Evolutionary conservation across 441 rosid genomes (phyloP).

Genomic region (Oxalis stricta): DNA sequence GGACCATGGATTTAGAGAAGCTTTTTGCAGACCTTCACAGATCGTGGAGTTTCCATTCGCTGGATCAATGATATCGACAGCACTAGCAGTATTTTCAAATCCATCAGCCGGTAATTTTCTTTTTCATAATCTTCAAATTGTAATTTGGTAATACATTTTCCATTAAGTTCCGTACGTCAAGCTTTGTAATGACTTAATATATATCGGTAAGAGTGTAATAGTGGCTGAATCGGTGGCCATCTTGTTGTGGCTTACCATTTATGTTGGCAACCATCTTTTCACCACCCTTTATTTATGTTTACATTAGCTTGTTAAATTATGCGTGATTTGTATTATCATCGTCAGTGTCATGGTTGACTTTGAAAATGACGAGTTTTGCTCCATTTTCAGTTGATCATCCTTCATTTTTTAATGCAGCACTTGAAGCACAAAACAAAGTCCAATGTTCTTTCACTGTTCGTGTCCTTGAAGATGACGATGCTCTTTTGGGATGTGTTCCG

Average conservation of each 20-base stretch:
- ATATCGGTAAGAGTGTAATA: too few species aligned
- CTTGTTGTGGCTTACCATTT: too few species aligned
- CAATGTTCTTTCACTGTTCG: slow-evolving; percentile 29
- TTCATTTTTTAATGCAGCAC: slow-evolving; percentile 27
- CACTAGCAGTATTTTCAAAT: slow-evolving; percentile 77
- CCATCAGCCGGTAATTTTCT: slow-evolving; percentile 50
- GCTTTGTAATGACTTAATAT: not conserved
- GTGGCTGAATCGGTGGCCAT: too few species aligned
- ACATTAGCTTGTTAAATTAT: too few species aligned
- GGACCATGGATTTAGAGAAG: slow-evolving; percentile 69
- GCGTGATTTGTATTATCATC: not conserved
- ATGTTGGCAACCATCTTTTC: too few species aligned
- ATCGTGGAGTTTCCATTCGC: slow-evolving; percentile 48
- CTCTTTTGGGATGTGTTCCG: slow-evolving; percentile 23
- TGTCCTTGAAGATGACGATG: slow-evolving; percentile 39
- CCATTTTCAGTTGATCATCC: not conserved
- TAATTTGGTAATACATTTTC: too few species aligned
- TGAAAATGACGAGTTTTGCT: not conserved
- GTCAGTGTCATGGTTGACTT: not conserved
- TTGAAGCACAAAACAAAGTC: slow-evolving; percentile 28
- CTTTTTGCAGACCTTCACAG: slow-evolving; percentile 46
- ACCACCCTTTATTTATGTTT: too few species aligned
- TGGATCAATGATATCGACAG: slow-evolving; percentile 90
- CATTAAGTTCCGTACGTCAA: not conserved
- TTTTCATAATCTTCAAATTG: not conserved